These are phyloP conservation scores for Asterionellopsis glacialis DNA, from an alignment of 108 stramenopile species.

Conservation along the genomic window DNA sequence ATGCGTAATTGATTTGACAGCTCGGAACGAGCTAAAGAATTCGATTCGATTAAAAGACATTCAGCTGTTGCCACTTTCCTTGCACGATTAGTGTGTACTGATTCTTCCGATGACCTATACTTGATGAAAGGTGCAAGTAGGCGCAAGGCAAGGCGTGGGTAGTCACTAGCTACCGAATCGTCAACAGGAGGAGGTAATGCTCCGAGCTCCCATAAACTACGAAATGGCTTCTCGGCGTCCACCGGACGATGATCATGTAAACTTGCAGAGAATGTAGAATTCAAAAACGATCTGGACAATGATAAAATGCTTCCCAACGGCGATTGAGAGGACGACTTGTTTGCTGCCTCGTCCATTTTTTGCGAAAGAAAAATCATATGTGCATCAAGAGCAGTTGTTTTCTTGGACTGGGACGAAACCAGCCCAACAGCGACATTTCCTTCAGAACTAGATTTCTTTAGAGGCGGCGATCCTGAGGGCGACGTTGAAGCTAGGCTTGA, in stretches of 20 bases:
- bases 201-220: constrained; percentile 22
- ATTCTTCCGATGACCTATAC: constrained; percentile 26
- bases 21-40: constrained; percentile 3
- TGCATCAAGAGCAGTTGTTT: constrained; percentile 26
- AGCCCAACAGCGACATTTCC: background rate
- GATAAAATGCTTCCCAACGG: background rate
- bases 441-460: background rate
- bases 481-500: background rate
- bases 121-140: constrained; percentile 60
- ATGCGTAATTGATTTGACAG: background rate
- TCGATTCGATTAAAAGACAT: constrained; percentile 61
- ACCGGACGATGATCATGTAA: too few species aligned
- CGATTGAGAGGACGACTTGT: background rate
- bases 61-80: constrained; percentile 48
- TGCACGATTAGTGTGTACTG: constrained; percentile 13
- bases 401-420: constrained; percentile 1
- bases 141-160: constrained; percentile 59
- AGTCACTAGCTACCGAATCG: constrained; percentile 24
- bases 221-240: constrained; percentile 4
- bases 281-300: background rate
- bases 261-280: background rate
- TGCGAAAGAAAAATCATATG: constrained; percentile 26
- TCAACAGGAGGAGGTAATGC: constrained; percentile 23
- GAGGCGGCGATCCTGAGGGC: background rate
- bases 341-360: constrained; percentile 7